Conservation (phyloP, 2,329 filamentous ascomycete genomes). For the Hortaea werneckii region DNA sequence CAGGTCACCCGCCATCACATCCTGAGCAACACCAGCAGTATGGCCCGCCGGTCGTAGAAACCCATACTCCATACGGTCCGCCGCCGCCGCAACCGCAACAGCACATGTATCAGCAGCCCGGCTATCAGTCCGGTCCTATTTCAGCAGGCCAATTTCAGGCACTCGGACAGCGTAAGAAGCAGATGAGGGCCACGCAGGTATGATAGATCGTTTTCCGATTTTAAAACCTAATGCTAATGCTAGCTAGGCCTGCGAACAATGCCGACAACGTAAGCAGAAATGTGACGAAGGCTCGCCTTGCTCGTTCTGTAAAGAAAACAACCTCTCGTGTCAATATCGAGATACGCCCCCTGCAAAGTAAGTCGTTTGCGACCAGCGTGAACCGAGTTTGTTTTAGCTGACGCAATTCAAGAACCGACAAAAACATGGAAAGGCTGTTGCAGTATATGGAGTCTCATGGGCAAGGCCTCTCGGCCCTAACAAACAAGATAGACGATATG, state of each 20-base stretch:
- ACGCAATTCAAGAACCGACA: constrained; percentile 33
- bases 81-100: constrained; percentile 16
- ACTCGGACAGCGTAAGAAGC: constrained; percentile 18
- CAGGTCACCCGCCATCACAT: constrained; percentile 10
- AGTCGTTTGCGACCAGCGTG: constrained; percentile 23
- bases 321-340: constrained; percentile 73
- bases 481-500: constrained; percentile 15
- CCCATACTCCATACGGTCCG: constrained; percentile 10
- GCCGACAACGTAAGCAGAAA: constrained; percentile 78
- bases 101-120: constrained; percentile 16
- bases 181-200: constrained; percentile 28
- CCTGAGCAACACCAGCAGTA: constrained; percentile 19
- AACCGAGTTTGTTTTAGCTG: constrained; percentile 8
- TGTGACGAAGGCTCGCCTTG: constrained; percentile 82
- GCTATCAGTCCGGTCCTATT: constrained; percentile 16
- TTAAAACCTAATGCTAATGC: constrained; percentile 7
- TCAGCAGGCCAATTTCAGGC: constrained; percentile 12
- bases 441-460: constrained; percentile 32
- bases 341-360: constrained; percentile 88
- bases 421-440: constrained; percentile 41
- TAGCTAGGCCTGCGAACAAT: constrained; percentile 75
- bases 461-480: constrained; percentile 18
- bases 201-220: constrained; percentile 2
- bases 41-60: constrained; percentile 21
- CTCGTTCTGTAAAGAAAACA: constrained; percentile 78